Percentiles rank a stretch among this genome's conserved stretches.
These are phyloP conservation scores for Senna siamea DNA, from an alignment of 306 rosid genomes.

Conservation along the genomic window DNA sequence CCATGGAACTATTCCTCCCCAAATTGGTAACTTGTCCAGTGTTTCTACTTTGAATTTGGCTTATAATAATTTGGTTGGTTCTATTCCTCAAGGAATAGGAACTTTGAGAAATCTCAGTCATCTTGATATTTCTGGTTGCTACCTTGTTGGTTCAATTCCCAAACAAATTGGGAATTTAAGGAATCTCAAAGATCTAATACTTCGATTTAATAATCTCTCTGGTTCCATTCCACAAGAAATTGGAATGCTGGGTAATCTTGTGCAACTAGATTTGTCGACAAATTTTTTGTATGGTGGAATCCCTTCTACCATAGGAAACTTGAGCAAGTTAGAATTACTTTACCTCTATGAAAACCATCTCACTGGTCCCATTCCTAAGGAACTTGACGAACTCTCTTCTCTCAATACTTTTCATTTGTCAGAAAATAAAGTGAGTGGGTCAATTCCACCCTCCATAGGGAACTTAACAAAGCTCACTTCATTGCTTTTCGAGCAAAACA, in stretches of 20 bases:
- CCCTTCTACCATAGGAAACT: conserved; percentile 10
- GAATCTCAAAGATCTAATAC: neutral
- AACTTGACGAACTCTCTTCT: neutral
- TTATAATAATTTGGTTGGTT: neutral
- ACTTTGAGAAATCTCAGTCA: neutral
- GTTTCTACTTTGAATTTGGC: neutral
- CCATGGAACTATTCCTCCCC: neutral
- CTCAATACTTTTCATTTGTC: neutral
- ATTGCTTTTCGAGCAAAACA: neutral
- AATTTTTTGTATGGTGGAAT: neutral
- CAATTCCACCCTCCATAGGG: neutral
- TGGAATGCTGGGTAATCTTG: neutral
- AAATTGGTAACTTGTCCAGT: neutral
- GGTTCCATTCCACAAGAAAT: conserved; percentile 19
- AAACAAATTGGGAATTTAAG: neutral
- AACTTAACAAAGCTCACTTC: neutral
- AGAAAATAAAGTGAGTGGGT: neutral
- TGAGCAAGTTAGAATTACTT: neutral
- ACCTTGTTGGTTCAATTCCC: conserved; percentile 26
- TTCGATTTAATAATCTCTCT: neutral
- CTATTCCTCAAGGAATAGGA: conserved; percentile 22
- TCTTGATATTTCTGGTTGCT: neutral
- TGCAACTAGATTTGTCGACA: neutral
- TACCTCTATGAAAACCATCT: neutral
- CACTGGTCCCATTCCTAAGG: neutral